phyloP scores from a whole-genome alignment of 1,284 basidiomycete genomes.

The Mycena sp. region DNA sequence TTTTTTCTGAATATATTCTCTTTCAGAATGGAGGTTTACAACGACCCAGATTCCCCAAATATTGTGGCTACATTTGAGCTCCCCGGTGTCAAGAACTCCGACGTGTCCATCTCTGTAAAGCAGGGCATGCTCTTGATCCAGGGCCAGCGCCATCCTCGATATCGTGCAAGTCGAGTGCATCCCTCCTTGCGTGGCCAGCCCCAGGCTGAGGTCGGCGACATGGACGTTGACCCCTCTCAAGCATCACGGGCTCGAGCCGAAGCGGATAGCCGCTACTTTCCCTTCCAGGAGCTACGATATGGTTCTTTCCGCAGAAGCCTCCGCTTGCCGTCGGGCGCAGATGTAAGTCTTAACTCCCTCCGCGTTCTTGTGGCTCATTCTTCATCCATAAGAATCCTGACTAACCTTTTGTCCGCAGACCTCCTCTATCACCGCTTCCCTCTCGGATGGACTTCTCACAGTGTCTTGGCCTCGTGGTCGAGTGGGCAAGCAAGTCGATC shows the following conservation, averaged over 20 bases:
- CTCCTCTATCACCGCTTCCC: conserved; percentile 47
- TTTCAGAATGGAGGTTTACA: conserved; percentile 61
- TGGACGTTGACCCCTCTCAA: not conserved
- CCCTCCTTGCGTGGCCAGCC: conserved; percentile 17
- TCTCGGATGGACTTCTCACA: conserved; percentile 58
- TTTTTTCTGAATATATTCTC: not conserved
- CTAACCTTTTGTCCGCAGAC: conserved; percentile 40
- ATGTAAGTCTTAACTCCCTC: conserved; percentile 46
- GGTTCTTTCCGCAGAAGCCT: conserved; percentile 59
- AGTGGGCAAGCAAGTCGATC: not conserved
- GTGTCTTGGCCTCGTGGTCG: conserved; percentile 57
- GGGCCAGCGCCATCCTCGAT: conserved; percentile 50
- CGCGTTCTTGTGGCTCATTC: conserved; percentile 6
- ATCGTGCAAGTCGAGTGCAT: conserved; percentile 4
- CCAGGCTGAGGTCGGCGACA: conserved; percentile 24
- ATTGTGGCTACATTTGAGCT: conserved; percentile 62
- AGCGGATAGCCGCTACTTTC: conserved; percentile 18
- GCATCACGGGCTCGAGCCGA: not conserved
- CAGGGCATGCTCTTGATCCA: conserved; percentile 53
- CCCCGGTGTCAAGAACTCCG: conserved; percentile 60
- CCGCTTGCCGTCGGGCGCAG: conserved; percentile 53
- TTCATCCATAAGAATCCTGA: conserved; percentile 8
- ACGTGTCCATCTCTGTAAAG: conserved; percentile 55
- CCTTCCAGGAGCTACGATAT: conserved; percentile 59
- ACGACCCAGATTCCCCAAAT: conserved; percentile 51